Conservation (phyloP, 2,329 filamentous ascomycete genomes). For the Furcasterigmium sp. region DNA sequence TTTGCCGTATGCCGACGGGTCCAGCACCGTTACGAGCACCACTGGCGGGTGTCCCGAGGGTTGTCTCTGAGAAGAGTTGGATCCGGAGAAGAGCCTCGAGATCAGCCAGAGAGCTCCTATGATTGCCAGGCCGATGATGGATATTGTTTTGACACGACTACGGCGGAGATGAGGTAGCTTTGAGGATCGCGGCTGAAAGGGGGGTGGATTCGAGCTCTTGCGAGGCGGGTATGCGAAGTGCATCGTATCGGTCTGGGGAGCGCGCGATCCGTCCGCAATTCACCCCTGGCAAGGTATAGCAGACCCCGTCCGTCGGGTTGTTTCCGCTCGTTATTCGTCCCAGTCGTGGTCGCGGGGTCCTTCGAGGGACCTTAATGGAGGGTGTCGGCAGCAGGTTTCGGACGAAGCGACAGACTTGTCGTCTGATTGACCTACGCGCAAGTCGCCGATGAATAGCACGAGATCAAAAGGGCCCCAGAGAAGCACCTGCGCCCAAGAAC, state of each 20-base stretch:
- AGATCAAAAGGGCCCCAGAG: no score
- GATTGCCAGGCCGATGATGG: slow-evolving; percentile 47
- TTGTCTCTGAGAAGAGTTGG: slow-evolving; percentile 12
- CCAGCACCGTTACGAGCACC: slow-evolving; percentile 82
- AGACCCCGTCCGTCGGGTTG: neutral
- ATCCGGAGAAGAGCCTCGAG: slow-evolving; percentile 20
- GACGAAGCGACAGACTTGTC: no score
- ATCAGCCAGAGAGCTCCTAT: slow-evolving; percentile 58
- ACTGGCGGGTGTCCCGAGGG: slow-evolving; percentile 54
- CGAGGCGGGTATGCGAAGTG: slow-evolving; percentile 86
- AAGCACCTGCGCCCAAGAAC: no score
- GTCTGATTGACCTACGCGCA: no score
- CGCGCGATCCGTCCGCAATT: no score
- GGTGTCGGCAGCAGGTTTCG: no score
- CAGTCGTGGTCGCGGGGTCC: no score
- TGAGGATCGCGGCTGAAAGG: slow-evolving; percentile 60
- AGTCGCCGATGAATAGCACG: no score
- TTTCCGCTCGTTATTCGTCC: neutral
- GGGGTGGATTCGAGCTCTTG: slow-evolving; percentile 72
- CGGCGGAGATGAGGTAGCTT: slow-evolving; percentile 52
- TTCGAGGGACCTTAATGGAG: no score
- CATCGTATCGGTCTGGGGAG: slow-evolving; percentile 46
- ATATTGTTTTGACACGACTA: slow-evolving; percentile 56
- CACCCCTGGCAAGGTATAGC: neutral
- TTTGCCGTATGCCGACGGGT: slow-evolving; percentile 58